Evolutionary conservation across 129 eudicot genomes (phyloP).

Genomic region (Flaveria bidentis): DNA sequence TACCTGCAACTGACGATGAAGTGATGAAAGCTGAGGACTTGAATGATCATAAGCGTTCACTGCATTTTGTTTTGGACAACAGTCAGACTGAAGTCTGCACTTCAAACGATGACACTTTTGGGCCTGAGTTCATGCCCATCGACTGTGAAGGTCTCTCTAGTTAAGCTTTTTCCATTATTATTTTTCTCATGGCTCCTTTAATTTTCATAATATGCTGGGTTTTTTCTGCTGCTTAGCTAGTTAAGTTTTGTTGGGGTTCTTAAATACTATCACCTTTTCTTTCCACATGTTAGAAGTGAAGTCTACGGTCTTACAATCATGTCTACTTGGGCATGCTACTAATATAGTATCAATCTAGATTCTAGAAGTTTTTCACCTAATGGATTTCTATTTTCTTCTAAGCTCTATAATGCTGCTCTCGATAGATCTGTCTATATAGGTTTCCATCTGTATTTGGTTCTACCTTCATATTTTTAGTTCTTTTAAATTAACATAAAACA

Average conservation of each 20-base stretch:
- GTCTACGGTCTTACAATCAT: not conserved
- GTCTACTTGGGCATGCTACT: constrained; percentile 25
- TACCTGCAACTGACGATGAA: constrained; percentile 96
- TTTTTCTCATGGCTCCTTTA: constrained; percentile 9
- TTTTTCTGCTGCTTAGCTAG: not conserved
- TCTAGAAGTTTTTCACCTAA: constrained; percentile 9
- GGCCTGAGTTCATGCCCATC: constrained; percentile 31
- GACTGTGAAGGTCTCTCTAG: constrained; percentile 38
- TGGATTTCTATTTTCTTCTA: not conserved
- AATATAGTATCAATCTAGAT: not conserved
- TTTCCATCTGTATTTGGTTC: constrained; percentile 22
- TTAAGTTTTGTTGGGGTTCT: not conserved
- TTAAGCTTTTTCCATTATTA: not conserved
- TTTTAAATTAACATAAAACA: constrained; percentile 24
- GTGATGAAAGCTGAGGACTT: constrained; percentile 79
- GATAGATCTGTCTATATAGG: constrained; percentile 10
- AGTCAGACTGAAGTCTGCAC: constrained; percentile 40
- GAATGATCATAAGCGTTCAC: constrained; percentile 59
- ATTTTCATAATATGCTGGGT: constrained; percentile 7
- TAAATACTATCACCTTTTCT: not conserved
- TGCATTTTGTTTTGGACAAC: constrained; percentile 35
- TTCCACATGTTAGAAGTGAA: constrained; percentile 18
- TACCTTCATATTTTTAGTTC: constrained; percentile 7
- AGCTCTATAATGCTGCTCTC: not conserved
- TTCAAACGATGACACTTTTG: constrained; percentile 26